Base-by-base conservation (phyloP, 1,139 yeast genomes). In the Saccharomyces hybrid region DNA sequence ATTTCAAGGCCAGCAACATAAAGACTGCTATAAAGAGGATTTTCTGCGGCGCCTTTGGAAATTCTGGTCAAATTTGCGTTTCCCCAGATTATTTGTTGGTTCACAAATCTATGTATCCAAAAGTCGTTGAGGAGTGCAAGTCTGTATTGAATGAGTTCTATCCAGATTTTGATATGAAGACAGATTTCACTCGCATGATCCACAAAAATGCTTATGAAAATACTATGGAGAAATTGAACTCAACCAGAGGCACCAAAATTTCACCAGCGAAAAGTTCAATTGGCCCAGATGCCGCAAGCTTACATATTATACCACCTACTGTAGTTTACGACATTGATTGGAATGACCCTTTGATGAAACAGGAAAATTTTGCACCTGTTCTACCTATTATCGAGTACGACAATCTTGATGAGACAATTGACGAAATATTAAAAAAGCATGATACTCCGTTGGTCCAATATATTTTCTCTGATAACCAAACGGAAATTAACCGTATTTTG, bases 371-470 rank as follows among this genome's bases (percentile, higher is more conserved):
- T 71, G 96, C 95, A 1, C 97, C 98, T 5, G 73, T 91, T 7
- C 74, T 91, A 61, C 97, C 98, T 16, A 74, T 91, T 47, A 59
- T 91, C 48, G 72, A 77, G 48, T 86, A 82, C 67, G 62, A 71
- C 2, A 72, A 78, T 54, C 74, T 88, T 56, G 67, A 72, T 13
- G 74, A 71, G 6, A 83, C 83, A 0, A 72, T 88, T 46, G 70
- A 69, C 9, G 64, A 77, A 5, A 79, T 88, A 23, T 69, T 74
- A 25, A 63, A 68, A 23, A 62, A 74, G 53, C 88, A 83, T 65
- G 96, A 89, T 70, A 84, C 91, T n/a, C 98, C 99, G 9, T 78
- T 91, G 67, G 96, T 96, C 0, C 75, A 83, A 56, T 91, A 91
- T 68, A 74, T 88, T 32, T 90, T 86, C 68, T 79, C 95, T 14